Evolutionary conservation across 306 rosid species (phyloP), one percentile per base, ranked within the genome.

Genomic region (Cyamopsis tetragonoloba): DNA sequence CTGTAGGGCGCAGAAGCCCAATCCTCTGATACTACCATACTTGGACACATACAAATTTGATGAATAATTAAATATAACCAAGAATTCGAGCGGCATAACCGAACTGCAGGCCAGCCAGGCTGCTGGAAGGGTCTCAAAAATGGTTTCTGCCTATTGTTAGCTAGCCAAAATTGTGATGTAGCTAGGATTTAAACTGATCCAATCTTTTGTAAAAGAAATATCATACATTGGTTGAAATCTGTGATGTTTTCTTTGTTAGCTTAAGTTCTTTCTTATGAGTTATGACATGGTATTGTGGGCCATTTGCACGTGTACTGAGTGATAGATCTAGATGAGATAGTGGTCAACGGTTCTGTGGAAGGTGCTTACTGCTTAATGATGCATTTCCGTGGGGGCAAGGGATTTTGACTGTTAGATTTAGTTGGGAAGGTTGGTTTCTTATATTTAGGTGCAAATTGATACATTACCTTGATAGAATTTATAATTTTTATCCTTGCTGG

Each of bases 1-100:
- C 26, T 48, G 70, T 73, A 77, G 79, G 62, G 15, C 31, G 64
- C 48, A 38, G 32, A 23, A 49, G 42, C 65, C 44, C 34, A 50
- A 27, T 43, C 71, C 51, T 41, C 26, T 26, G 37, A 80, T 51
- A 50, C 30, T 18, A 28, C 53, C 59, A 51, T 60, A 51, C 35
- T 55, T 20, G 62, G 41, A 61, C 35, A 51, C 55, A 20, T 15
- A 31, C 69, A 70, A 12, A 46, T 41, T 12, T 3, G 56, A 26
- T 70, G 70, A 49, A 38, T 20, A 54, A 11, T 65, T 24, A 35
- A 44, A 55, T 47, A 49, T 60, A 51, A 46, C 13, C 35, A 19
- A 38, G 64, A 22, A 51, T 30, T 48, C 10, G 7, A 51, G 41
- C 44, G 59, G 35, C 57, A 59, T 49, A 27, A 35, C 69, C 44